Evolutionary conservation across 192 early-diverging fungal genomes (phyloP), one percentile per base, ranked within the genome.

Genomic region (Podila horticola): DNA sequence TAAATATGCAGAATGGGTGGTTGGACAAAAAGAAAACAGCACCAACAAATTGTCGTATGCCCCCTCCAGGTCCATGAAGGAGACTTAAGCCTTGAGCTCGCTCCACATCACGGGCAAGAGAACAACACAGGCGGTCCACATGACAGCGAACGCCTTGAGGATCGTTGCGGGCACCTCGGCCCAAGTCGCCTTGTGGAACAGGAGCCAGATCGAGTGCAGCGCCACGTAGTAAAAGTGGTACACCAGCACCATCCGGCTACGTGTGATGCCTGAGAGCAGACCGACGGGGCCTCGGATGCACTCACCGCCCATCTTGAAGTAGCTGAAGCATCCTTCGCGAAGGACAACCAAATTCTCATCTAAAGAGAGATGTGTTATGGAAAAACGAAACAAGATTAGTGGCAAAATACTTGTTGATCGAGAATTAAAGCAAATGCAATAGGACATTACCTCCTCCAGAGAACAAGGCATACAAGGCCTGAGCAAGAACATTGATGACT

Each of bases 161-260:
- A 90, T 79, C 33, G 75, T 83, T 31, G 45, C 3, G 1, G 86
- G 88, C 22, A 86, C 75, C 34, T 84, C 58, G 9, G 68, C 76
- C 5, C 88, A 71, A 52, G 70, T 67, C 66, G 74, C 68, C 75
- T 86, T 48, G 76, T 72, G 69, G 84, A 90, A 75, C 82, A 89
- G 28, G 70, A 66, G 45, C 70, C 89, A 69, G 74, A 92, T 75
- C 69, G 88, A 62, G 74, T 93, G 89, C 5, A 93, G 71, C 3
- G 97, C 97, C 26, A 98, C 96, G 26, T 89, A 85, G 84, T 97
- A 98, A 76, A 99, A 99, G 82, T 98, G 96, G 74, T 88, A 89
- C 0, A 96, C 60, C 13, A 97, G 87, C 20, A 95, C 83, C 45
- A 85, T 34, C 15, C 96, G 97, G 51, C 86, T 86, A 11, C 89